Base-by-base conservation (phyloP, 2,329 filamentous ascomycete genomes). In the Didymella lethalis region DNA sequence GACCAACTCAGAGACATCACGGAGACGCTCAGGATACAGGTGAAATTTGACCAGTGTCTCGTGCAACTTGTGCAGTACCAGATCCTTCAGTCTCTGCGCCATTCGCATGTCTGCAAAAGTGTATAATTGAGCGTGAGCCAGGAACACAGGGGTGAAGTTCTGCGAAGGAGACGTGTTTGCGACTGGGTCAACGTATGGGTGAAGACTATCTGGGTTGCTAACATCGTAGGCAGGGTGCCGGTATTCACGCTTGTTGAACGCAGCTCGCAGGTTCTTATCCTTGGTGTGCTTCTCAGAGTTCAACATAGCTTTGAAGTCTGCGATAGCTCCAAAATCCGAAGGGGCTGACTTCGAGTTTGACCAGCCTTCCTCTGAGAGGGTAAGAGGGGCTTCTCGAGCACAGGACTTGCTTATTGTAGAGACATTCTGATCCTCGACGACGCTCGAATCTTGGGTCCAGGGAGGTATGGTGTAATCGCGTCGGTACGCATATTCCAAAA, bases 91-190 rank as follows among this genome's bases (percentile, higher is more conserved):
- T 23, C 67, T 64, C 3, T 52, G 29, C 4, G 74, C 62, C 28
- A 73, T 59, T 11, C 58, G 63, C 54, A 69, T 51, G 11, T 66
- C 57, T 0, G 72, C 68, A 48, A 76, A 67, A 0, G 57, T 64
- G 46, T 75, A 76, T 1, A 76, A 62, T 2, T 66, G 65, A 18
- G 72, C 71, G 40, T 76, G 70, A 8, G 69, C 73, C 1, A 75
- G 63, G 18, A 76, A 64, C 1, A 71, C 50, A 0, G 63, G 60
- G 0, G 63, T 64, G 40, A 70, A 73, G 23, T 70, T 29, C 43
- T 68, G 64, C 7, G 62, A 26, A 0, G 49, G 34, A 0, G 36
- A 23, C 2, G 16, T 40, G 31, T 71, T 68, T n/a, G 28, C 0
- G n/a, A 51, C 2, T 0, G 61, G 61, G 11, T 54, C 32, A 11